phyloP scores from a whole-genome alignment of 1,284 basidiomycete species.

The Ustilago loliicola region DNA sequence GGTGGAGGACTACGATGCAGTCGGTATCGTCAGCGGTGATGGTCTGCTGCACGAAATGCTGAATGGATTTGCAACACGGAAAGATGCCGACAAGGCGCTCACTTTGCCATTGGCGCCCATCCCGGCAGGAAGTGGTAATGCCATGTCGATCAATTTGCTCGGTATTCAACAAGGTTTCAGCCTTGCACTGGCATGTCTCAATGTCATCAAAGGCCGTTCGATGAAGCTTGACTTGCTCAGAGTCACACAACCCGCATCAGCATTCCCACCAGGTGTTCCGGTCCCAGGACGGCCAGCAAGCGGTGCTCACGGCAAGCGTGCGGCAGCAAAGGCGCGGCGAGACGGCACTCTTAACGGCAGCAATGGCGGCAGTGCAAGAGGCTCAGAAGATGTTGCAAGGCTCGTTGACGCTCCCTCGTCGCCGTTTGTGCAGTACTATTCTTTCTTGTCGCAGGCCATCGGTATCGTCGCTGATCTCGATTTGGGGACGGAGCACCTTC shows the following conservation, averaged over 20 bases:
- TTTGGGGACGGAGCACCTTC: conserved; percentile 82
- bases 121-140: conserved; percentile 89
- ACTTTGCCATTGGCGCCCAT: conserved; percentile 83
- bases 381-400: conserved; percentile 33
- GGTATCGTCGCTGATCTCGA: conserved; percentile 90
- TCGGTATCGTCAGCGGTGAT: conserved; percentile 89
- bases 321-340: conserved; percentile 4
- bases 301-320: conserved; percentile 18
- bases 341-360: conserved; percentile 26
- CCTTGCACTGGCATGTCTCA: conserved; percentile 78
- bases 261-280: conserved; percentile 39
- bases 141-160: conserved; percentile 80
- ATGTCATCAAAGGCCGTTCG: conserved; percentile 83
- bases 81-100: conserved; percentile 80
- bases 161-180: conserved; percentile 65
- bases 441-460: conserved; percentile 88
- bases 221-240: conserved; percentile 87
- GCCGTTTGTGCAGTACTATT: conserved; percentile 74
- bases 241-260: conserved; percentile 76
- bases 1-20: conserved; percentile 76
- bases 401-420: conserved; percentile 43
- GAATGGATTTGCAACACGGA: conserved; percentile 86
- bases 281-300: conserved; percentile 26
- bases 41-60: conserved; percentile 90
- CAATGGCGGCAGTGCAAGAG: conserved; percentile 16